These are phyloP conservation scores for Pythium plurisporium DNA, from an alignment of 352 stramenopile species.

Conservation along the genomic window DNA sequence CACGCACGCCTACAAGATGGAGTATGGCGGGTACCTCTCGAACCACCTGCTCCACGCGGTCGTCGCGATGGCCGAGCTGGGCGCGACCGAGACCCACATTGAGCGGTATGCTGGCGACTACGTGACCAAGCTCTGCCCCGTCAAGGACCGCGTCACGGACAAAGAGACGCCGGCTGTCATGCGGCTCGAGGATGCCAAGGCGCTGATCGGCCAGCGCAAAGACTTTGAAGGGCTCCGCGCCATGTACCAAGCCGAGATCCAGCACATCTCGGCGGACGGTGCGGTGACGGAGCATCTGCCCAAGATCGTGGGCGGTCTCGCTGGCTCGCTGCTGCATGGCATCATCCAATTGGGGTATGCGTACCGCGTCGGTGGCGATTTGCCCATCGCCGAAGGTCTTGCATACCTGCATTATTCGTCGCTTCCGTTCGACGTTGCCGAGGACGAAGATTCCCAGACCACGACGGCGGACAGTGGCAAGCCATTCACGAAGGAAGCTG, in stretches of 20 bases:
- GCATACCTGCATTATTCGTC: slow-evolving; percentile 37
- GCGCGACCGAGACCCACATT: slow-evolving; percentile 18
- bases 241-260: slow-evolving; percentile 31
- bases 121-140: slow-evolving; percentile 23
- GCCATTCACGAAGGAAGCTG: slow-evolving; percentile 20
- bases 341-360: slow-evolving; percentile 40
- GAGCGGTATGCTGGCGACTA: slow-evolving; percentile 25
- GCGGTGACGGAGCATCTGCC: slow-evolving; percentile 28
- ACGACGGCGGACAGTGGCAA: not conserved
- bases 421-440: slow-evolving; percentile 23
- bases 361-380: slow-evolving; percentile 27
- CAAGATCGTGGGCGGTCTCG: slow-evolving; percentile 23
- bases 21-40: slow-evolving; percentile 33
- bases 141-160: slow-evolving; percentile 8
- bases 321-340: slow-evolving; percentile 30
- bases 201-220: slow-evolving; percentile 23
- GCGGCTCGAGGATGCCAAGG: slow-evolving; percentile 7
- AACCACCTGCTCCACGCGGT: slow-evolving; percentile 37
- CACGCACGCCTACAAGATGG: slow-evolving; percentile 30
- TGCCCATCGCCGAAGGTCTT: slow-evolving; percentile 26
- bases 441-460: too few species aligned
- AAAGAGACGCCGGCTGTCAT: slow-evolving; percentile 8
- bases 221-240: slow-evolving; percentile 31
- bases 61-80: slow-evolving; percentile 28
- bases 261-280: slow-evolving; percentile 19